Percentiles rank a stretch among this genome's conserved stretches.
These are phyloP conservation scores for Peniophora sp. DNA, from an alignment of 1,284 basidiomycete species.

Conservation along the genomic window DNA sequence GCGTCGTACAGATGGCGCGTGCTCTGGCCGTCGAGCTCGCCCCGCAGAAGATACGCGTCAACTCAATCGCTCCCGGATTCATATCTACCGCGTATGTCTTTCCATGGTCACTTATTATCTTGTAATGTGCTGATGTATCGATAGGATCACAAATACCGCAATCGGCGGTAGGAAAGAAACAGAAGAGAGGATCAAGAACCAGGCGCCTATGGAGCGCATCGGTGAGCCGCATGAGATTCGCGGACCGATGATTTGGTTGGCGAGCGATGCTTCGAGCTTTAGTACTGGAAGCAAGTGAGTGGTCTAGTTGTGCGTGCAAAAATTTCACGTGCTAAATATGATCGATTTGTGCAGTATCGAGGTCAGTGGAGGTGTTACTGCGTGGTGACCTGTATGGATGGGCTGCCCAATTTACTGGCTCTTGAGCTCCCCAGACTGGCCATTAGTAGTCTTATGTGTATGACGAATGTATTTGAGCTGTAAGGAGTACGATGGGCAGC, in stretches of 20 bases:
- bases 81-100: constrained; percentile 53
- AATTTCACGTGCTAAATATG: not conserved
- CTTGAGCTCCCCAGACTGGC: too few species aligned
- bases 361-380: not conserved
- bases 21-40: constrained; percentile 81
- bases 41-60: constrained; percentile 59
- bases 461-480: too few species aligned
- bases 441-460: too few species aligned
- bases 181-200: constrained; percentile 58
- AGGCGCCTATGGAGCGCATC: constrained; percentile 71
- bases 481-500: too few species aligned
- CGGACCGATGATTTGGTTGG: constrained; percentile 68
- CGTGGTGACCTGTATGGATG: not conserved
- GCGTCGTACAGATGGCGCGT: constrained; percentile 71
- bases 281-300: constrained; percentile 69
- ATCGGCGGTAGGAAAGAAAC: constrained; percentile 62
- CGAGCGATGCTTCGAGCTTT: constrained; percentile 66
- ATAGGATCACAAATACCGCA: constrained; percentile 69
- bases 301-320: not conserved
- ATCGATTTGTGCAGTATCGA: not conserved
- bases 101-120: not conserved
- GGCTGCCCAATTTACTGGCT: too few species aligned
- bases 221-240: constrained; percentile 70
- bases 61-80: constrained; percentile 66
- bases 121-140: not conserved